Conservation (phyloP, 306 rosid species). For the Carpinus fangiana region DNA sequence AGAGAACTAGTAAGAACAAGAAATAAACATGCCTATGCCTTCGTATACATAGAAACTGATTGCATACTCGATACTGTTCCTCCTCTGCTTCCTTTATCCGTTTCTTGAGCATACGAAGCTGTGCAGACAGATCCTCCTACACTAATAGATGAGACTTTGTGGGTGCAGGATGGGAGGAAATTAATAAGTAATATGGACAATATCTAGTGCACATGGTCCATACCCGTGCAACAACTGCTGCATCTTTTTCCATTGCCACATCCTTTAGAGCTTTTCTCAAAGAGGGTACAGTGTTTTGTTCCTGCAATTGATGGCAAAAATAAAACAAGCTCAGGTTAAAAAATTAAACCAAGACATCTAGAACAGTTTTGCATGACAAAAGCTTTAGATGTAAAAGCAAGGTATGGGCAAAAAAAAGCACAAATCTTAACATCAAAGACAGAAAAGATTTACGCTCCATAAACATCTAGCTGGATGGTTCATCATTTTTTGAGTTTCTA, state of each 20-base stretch:
- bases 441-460: background rate
- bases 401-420: background rate
- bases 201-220: conserved; percentile 8
- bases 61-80: conserved; percentile 87
- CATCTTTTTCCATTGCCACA: conserved; percentile 98
- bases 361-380: background rate
- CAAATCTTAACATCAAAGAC: background rate
- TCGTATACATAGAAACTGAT: conserved; percentile 17
- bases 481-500: background rate
- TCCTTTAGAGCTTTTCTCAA: conserved; percentile 87
- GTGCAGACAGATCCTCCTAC: conserved; percentile 94
- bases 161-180: conserved; percentile 19
- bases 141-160: conserved; percentile 21
- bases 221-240: conserved; percentile 91
- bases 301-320: conserved; percentile 44
- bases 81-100: conserved; percentile 92
- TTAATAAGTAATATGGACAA: conserved; percentile 1
- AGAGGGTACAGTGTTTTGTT: conserved; percentile 72
- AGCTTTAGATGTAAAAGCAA: background rate
- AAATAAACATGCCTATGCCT: conserved; percentile 6
- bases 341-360: background rate
- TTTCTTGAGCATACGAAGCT: conserved; percentile 78
- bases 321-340: background rate
- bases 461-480: too few species aligned
- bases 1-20: conserved; percentile 32